phyloP scores from a whole-genome alignment of 768 basidiomycete genomes.

The Tylopilus rubrobrunneus region DNA sequence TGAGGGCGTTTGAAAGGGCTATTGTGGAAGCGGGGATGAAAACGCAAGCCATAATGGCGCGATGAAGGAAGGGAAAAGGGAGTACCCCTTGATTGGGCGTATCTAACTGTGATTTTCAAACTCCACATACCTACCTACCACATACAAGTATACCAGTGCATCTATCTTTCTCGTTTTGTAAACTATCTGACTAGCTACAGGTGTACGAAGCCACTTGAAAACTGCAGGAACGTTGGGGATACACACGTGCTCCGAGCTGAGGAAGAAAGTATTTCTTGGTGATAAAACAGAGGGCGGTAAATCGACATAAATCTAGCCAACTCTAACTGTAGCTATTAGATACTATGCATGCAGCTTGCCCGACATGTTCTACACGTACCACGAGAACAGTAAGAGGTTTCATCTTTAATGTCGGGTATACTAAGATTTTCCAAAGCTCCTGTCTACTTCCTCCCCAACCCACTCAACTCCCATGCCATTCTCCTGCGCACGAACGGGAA shows the following conservation, averaged over 20 bases:
- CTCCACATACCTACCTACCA: slow-evolving; percentile 5
- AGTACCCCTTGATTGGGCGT: background rate
- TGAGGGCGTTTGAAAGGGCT: slow-evolving; percentile 70
- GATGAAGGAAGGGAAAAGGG: slow-evolving; percentile 35
- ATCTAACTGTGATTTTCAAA: slow-evolving; percentile 8
- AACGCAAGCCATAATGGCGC: slow-evolving; percentile 80
- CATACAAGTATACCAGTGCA: slow-evolving; percentile 20
- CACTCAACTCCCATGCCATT: slow-evolving; percentile 2
- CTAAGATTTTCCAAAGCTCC: background rate
- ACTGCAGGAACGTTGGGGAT: too few species aligned
- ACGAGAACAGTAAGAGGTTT: background rate
- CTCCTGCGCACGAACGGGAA: slow-evolving; percentile 6
- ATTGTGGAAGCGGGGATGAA: slow-evolving; percentile 69
- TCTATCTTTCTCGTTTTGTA: slow-evolving; percentile 23
- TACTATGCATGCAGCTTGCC: too few species aligned
- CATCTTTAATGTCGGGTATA: background rate
- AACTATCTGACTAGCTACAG: slow-evolving; percentile 1
- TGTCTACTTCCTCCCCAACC: background rate
- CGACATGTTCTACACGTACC: background rate
- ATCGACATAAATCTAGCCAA: too few species aligned
- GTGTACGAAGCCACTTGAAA: background rate
- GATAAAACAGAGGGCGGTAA: too few species aligned
- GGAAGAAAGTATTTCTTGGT: too few species aligned
- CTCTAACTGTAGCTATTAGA: too few species aligned
- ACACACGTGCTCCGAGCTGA: too few species aligned